A percentile compares a stretch with the other conserved stretches of the same genome.
Evolutionary conservation across 2,329 filamentous ascomycete genomes (phyloP).

Genomic region (Colletotrichum falcatum): DNA sequence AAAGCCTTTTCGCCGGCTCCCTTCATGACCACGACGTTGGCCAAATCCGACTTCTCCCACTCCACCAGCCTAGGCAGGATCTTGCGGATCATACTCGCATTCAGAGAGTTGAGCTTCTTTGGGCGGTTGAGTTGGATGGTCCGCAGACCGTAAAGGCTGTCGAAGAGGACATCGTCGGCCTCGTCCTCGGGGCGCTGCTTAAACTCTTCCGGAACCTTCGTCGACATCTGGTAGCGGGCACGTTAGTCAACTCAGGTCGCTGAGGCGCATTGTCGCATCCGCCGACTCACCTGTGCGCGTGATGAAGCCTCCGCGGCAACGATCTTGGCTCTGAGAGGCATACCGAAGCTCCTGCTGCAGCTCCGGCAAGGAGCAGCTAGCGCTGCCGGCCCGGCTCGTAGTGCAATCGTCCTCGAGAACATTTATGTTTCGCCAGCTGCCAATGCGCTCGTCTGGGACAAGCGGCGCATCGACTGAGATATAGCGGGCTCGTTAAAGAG

Average conservation of each 20-base stretch:
- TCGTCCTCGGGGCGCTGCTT: slow-evolving; percentile 77
- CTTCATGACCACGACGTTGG: slow-evolving; percentile 92
- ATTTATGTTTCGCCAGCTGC: slow-evolving; percentile 57
- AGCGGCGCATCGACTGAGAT: slow-evolving; percentile 50
- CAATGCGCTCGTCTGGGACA: slow-evolving; percentile 50
- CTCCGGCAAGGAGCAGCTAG: slow-evolving; percentile 57
- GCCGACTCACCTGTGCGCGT: slow-evolving; percentile 38
- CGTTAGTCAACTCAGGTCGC: background rate
- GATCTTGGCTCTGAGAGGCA: slow-evolving; percentile 87
- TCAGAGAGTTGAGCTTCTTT: slow-evolving; percentile 90
- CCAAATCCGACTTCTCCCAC: slow-evolving; percentile 95
- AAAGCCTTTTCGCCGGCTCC: slow-evolving; percentile 87
- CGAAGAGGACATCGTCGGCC: slow-evolving; percentile 92
- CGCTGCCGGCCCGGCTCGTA: slow-evolving; percentile 66
- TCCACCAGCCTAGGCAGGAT: slow-evolving; percentile 90
- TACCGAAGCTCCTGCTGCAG: slow-evolving; percentile 61
- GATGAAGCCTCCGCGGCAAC: slow-evolving; percentile 53
- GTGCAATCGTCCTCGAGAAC: slow-evolving; percentile 67
- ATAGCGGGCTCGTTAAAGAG: slow-evolving; percentile 32
- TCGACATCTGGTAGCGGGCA: slow-evolving; percentile 52
- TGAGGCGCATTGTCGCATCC: no score
- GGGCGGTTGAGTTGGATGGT: slow-evolving; percentile 95
- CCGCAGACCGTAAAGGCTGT: slow-evolving; percentile 87
- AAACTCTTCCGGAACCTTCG: slow-evolving; percentile 48
- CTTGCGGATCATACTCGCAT: slow-evolving; percentile 94